Conservation (phyloP, 805 yeast genomes). For the Saturnispora serradocipensis region DNA sequence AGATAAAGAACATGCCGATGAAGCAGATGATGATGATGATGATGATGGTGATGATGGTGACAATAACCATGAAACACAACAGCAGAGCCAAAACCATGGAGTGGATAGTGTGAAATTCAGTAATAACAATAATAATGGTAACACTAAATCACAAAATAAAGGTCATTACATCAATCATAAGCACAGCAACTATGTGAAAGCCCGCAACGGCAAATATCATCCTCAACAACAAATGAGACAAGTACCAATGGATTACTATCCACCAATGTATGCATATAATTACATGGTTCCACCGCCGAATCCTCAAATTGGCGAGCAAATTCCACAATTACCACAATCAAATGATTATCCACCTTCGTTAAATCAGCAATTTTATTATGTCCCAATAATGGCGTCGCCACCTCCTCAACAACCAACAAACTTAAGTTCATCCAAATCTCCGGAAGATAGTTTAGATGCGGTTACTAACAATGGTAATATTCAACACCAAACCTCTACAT, state of each 20-base stretch:
- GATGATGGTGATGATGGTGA: slow-evolving; percentile 24
- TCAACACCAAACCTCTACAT: not conserved
- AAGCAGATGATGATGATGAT: slow-evolving; percentile 15
- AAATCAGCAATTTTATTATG: slow-evolving; percentile 1
- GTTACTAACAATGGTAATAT: not conserved
- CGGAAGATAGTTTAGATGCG: not conserved
- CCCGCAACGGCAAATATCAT: not conserved
- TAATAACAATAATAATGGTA: not conserved
- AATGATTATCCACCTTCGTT: not conserved
- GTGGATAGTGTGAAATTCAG: not conserved
- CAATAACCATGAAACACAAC: slow-evolving; percentile 19
- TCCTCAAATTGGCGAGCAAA: not conserved
- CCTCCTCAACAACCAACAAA: not conserved
- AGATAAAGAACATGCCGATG: slow-evolving; percentile 23
- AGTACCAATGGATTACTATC: slow-evolving; percentile 1
- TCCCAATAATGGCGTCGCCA: not conserved
- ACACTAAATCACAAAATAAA: not conserved
- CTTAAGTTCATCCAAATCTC: not conserved
- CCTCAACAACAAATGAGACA: slow-evolving; percentile 3
- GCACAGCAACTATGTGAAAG: not conserved
- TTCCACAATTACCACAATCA: not conserved
- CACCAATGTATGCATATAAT: not conserved
- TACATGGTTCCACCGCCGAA: not conserved
- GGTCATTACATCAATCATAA: not conserved
- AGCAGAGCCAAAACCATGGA: slow-evolving; percentile 10